Evolutionary conservation across 495 filamentous ascomycete species (phyloP).

Genomic region (Penicillium mononematosum): DNA sequence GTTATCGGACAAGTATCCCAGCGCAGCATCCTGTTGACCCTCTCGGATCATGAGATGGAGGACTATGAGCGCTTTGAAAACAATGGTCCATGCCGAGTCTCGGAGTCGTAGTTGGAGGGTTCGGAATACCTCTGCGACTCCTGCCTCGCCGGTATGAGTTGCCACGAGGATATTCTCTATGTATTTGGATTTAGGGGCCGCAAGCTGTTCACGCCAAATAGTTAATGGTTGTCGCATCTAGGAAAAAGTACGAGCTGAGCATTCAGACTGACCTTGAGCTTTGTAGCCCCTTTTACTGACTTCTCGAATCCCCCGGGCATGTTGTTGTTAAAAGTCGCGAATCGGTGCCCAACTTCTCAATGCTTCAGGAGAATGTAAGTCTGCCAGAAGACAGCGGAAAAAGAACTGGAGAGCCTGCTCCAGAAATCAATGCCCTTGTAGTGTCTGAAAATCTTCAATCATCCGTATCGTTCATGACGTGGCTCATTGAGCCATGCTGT

Average conservation of each 20-base stretch:
- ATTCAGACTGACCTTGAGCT: slow-evolving; percentile 72
- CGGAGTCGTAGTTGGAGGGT: slow-evolving; percentile 82
- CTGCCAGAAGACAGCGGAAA: background rate
- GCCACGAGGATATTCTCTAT: slow-evolving; percentile 97
- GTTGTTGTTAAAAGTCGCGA: slow-evolving; percentile 53
- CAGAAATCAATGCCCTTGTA: slow-evolving; percentile 26
- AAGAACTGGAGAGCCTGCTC: slow-evolving; percentile 26
- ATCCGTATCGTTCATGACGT: slow-evolving; percentile 29
- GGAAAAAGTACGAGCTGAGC: background rate
- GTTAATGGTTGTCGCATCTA: slow-evolving; percentile 4
- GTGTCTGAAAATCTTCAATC: slow-evolving; percentile 26
- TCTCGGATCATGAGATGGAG: slow-evolving; percentile 97
- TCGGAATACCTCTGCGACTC: slow-evolving; percentile 93
- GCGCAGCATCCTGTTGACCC: slow-evolving; percentile 83
- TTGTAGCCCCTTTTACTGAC: slow-evolving; percentile 89
- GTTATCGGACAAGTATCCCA: slow-evolving; percentile 81
- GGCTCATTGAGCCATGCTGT: slow-evolving; percentile 40
- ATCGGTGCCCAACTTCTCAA: slow-evolving; percentile 9
- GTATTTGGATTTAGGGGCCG: slow-evolving; percentile 98
- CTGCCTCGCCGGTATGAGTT: slow-evolving; percentile 91
- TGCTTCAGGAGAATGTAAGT: background rate
- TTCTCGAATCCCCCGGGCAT: slow-evolving; percentile 81
- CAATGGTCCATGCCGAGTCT: slow-evolving; percentile 96
- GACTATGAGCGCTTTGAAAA: slow-evolving; percentile 94
- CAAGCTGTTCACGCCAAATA: slow-evolving; percentile 58